Evolutionary conservation across 306 rosid species (phyloP), one percentile per base, ranked within the genome.

Genomic region (Rosa lucieae): DNA sequence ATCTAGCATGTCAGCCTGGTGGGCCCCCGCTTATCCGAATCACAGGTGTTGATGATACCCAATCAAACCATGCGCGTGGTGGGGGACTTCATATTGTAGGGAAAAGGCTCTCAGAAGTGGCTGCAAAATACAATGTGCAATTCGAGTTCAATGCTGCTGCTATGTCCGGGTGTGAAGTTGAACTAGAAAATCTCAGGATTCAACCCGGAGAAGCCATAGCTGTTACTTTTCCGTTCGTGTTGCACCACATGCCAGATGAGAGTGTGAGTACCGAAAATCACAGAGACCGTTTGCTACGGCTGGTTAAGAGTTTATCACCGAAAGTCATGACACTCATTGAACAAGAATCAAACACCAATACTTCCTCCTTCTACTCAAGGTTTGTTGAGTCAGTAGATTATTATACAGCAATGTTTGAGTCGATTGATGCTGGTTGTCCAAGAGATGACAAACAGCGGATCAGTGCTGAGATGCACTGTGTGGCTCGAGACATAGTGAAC

Each of bases 231-330:
- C 97, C 99, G 1, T 95, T 77, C 37, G 82, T 83, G 72, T 79
- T 95, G 80, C 99, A 95, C 84, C 99, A 95, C 87, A 93, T 95
- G 94, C 89, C 99, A 0, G 99, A 95, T n/a, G 99, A 95, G 89
- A 93, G 99, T 47, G 99, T 95, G 73, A 91, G 96, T 95, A 89
- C 84, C 9, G 84, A 88, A 63, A 95, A 95, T 40, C 97, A 95
- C 6, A 86, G 99, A 55, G 99, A 95, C 80, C 85, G 97, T 70
- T 77, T 95, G 12, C 53, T 95, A 73, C 87, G 99, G 86, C 51
- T 91, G 79, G 93, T 95, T 6, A 91, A 86, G 80, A 91, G 96
- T 74, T 78, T 91, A 76, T 91, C 93, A 0, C 99, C 99, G 10
- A 93, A 89, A 78, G 91, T 93, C 9, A 84, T 95, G 87, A 88